Evolutionary conservation across 192 early-diverging fungal species (phyloP).

Genomic region (Coemansia sp.): DNA sequence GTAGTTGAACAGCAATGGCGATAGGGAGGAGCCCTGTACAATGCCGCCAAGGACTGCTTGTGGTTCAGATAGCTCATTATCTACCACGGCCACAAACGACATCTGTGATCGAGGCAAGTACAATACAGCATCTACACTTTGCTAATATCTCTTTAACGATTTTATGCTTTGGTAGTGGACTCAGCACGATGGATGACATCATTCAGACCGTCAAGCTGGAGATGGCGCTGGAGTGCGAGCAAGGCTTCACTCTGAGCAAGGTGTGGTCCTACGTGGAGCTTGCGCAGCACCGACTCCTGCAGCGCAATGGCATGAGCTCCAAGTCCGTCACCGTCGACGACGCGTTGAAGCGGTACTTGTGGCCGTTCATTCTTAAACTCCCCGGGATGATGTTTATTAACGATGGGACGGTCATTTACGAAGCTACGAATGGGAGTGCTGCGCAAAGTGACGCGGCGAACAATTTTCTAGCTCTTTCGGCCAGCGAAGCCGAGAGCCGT

Average conservation of each 20-base stretch:
- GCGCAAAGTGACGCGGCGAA: constrained; percentile 1
- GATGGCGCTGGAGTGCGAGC: constrained; percentile 39
- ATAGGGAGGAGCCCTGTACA: no score
- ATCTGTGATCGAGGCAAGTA: not conserved
- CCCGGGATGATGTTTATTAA: constrained; percentile 23
- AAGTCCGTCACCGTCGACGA: constrained; percentile 9
- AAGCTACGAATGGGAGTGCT: not conserved
- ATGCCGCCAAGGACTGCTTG: not conserved
- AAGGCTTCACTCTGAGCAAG: constrained; percentile 27
- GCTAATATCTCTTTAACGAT: not conserved
- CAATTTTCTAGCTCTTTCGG: not conserved
- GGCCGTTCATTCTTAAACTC: constrained; percentile 34
- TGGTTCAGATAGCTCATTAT: not conserved
- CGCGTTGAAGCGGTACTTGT: constrained; percentile 30
- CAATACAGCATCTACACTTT: not conserved
- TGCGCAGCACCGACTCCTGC: constrained; percentile 25
- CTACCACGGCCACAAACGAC: not conserved
- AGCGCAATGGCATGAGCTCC: constrained; percentile 5
- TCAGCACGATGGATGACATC: constrained; percentile 37
- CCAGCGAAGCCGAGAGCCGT: constrained; percentile 13
- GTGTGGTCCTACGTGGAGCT: constrained; percentile 40
- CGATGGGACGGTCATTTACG: constrained; percentile 14
- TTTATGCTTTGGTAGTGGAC: not conserved
- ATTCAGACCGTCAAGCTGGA: constrained; percentile 35
- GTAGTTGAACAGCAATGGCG: no score